Percentiles rank a stretch among this genome's conserved stretches.
Conservation (phyloP, 352 stramenopile species). For the Globisporangium lucens region DNA sequence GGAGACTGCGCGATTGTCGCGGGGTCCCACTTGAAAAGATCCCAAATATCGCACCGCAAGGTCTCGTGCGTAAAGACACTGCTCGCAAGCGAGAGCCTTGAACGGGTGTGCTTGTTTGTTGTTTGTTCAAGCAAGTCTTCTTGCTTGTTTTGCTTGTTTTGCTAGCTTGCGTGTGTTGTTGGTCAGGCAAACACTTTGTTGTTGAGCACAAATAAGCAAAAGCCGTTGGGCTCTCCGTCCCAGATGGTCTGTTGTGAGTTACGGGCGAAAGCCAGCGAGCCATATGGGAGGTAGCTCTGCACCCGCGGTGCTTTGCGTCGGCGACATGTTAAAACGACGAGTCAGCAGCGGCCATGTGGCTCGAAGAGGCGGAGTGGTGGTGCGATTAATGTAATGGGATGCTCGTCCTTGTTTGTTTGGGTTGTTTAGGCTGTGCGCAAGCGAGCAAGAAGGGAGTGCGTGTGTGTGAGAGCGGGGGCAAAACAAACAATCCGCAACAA, state of each 20-base stretch:
- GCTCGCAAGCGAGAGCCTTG: background rate
- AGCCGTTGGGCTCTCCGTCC: background rate
- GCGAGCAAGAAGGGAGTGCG: background rate
- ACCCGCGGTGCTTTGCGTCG: slow-evolving; percentile 2
- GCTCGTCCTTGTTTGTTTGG: background rate
- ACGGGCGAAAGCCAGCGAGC: slow-evolving; percentile 5
- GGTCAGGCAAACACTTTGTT: background rate
- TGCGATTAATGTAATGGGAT: slow-evolving; percentile 1
- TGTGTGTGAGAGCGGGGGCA: background rate
- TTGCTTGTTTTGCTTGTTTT: background rate
- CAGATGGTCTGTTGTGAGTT: background rate
- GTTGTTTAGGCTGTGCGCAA: too few species aligned
- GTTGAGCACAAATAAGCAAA: background rate
- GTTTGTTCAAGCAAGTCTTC: background rate
- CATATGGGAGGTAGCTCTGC: background rate
- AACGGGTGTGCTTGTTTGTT: background rate
- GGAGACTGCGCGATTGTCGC: background rate
- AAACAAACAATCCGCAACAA: background rate
- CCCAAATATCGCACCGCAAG: background rate
- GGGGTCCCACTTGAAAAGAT: background rate
- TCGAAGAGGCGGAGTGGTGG: background rate
- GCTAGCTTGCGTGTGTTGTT: background rate
- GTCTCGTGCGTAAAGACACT: background rate
- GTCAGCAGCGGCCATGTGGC: slow-evolving; percentile 10
- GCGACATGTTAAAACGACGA: slow-evolving; percentile 12